Evolutionary conservation across 2,329 filamentous ascomycete genomes (phyloP), one percentile per base, ranked within the genome.

Genomic region (Zarea fungicola): DNA sequence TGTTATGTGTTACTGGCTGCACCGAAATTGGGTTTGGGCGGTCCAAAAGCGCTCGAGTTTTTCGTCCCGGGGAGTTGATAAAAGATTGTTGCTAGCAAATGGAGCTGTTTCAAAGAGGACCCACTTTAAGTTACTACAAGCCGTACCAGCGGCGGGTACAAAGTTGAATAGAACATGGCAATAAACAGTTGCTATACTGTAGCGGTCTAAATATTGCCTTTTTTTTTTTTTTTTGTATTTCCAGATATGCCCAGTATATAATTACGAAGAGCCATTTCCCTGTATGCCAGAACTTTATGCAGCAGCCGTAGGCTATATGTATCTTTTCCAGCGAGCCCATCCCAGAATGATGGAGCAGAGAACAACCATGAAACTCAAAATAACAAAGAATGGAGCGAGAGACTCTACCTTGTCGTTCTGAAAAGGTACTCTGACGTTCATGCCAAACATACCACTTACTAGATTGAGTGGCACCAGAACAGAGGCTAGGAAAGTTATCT

Each of bases 391-490:
- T 3, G 73, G 65, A 4, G 72, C 66, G 25, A 91, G 74, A 31
- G 73, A 73, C 1, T 75, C 75, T 0, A 64, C 72, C 55, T 65
- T 60, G 18, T 65, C 65, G 19, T 71, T 64, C 45, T 58, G 62
- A 48, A 83, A 90, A 1, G 88, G 88, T 14, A 93, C 84, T 4
- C 65, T 62, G 1, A 95, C 87, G 67, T 95, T 95, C 89, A 95
- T 95, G 48, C 89, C 89, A 61, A 91, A 92, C 36, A 91, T 71
- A 68, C 87, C 86, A 32, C 89, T 95, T 54, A 97, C 83, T 55
- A 99, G 74, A 64, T 97, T 99, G 56, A 99, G 81, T 3, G 93
- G 93, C 51, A 99, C 91, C n/a, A 99, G 80, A 56, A 99, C 88
- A 3, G 92, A 96, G 1, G 90, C 93, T 55, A 97, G 76, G 52